Percentiles rank a stretch among this genome's conserved stretches.
These are phyloP conservation scores for Sarocladiaceae sp. DNA, from an alignment of 2,329 filamentous ascomycete genomes.

Conservation along the genomic window DNA sequence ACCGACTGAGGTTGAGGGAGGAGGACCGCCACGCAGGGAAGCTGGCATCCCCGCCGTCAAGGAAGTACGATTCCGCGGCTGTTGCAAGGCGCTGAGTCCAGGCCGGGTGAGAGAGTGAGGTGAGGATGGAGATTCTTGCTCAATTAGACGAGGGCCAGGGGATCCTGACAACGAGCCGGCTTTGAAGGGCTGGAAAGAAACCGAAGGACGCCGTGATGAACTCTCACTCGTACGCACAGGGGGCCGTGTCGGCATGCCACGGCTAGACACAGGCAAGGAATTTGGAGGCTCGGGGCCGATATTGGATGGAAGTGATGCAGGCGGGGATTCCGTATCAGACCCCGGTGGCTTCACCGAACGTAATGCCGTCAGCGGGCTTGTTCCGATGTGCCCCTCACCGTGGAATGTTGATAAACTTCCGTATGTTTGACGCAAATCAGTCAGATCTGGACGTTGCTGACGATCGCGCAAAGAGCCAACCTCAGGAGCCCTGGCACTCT, in stretches of 20 bases:
- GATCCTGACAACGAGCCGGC: constrained; percentile 90
- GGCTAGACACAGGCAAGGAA: constrained; percentile 45
- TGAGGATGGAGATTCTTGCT: constrained; percentile 48
- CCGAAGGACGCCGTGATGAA: constrained; percentile 61
- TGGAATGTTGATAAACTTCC: constrained; percentile 88
- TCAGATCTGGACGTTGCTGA: constrained; percentile 38
- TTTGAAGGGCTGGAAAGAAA: constrained; percentile 95
- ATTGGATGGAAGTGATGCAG: constrained; percentile 42
- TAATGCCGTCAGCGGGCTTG: constrained; percentile 80
- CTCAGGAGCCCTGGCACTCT: constrained; percentile 39
- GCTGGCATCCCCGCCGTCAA: constrained; percentile 70
- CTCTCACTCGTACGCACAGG: constrained; percentile 25
- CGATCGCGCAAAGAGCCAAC: constrained; percentile 70
- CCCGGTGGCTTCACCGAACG: constrained; percentile 58
- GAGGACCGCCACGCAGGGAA: constrained; percentile 60
- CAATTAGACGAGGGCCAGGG: constrained; percentile 49
- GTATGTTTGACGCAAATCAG: constrained; percentile 72
- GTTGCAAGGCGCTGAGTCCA: constrained; percentile 40
- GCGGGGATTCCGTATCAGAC: constrained; percentile 56
- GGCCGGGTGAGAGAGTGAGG: constrained; percentile 45
- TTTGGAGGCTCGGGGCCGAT: constrained; percentile 40
- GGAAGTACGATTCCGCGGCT: constrained; percentile 63
- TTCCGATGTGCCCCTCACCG: constrained; percentile 67
- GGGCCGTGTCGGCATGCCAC: constrained; percentile 24
- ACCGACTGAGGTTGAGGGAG: constrained; percentile 44